These are phyloP conservation scores for Talaromyces verruculosus DNA, from an alignment of 2,329 filamentous ascomycete species.

Conservation along the genomic window DNA sequence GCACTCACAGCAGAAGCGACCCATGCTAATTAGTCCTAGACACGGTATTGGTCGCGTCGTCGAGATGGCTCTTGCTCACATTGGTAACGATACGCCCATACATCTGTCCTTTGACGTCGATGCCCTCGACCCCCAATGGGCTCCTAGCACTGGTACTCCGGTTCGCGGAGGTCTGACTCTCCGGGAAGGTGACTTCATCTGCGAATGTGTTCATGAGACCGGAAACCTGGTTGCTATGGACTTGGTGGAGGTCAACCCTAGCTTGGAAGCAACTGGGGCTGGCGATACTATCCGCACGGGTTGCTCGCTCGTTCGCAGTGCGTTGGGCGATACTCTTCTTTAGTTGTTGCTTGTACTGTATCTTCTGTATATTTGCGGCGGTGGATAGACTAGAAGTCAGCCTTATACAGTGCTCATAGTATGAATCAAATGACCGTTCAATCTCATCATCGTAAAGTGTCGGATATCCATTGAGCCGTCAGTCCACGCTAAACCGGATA, in stretches of 20 bases:
- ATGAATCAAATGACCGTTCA: background rate
- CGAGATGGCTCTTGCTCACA: conserved; percentile 97
- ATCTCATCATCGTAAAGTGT: background rate
- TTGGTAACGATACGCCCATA: conserved; percentile 90
- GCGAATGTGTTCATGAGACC: conserved; percentile 78
- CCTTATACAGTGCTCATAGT: background rate
- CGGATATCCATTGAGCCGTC: background rate
- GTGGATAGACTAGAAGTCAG: background rate
- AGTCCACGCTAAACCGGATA: conserved; percentile 10
- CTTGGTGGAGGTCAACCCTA: conserved; percentile 78
- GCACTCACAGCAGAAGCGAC: background rate
- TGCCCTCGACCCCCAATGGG: conserved; percentile 92
- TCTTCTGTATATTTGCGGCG: background rate
- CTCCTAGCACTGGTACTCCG: conserved; percentile 91
- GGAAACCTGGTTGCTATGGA: conserved; percentile 77
- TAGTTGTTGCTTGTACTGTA: conserved; percentile 43
- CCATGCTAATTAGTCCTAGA: conserved; percentile 44
- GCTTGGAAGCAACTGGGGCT: conserved; percentile 67
- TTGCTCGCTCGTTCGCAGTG: conserved; percentile 86
- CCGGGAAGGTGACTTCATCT: conserved; percentile 95
- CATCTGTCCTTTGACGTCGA: conserved; percentile 98
- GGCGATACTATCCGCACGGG: conserved; percentile 86
- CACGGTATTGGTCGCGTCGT: conserved; percentile 94
- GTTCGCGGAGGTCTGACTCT: conserved; percentile 91
- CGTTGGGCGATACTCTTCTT: conserved; percentile 85